Evolutionary conservation across 2,329 filamentous ascomycete genomes (phyloP), one percentile per base, ranked within the genome.

Genomic region (Cercospora sp.): DNA sequence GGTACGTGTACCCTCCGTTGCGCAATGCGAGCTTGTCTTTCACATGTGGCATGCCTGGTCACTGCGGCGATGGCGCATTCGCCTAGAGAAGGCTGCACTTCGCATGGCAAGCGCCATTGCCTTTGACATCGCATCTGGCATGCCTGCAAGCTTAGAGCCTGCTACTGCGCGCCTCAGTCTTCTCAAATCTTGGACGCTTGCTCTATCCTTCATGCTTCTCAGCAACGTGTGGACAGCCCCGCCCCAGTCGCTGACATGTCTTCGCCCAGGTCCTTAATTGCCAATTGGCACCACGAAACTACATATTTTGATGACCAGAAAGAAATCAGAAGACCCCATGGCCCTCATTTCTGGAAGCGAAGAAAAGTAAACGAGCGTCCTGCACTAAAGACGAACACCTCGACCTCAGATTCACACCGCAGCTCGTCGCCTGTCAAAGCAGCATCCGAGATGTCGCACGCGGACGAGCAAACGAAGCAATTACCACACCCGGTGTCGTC

Each of bases 1-100:
- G 74, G 76, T 78, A 76, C 73, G 76, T 78, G 66, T 60, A 31
- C 68, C 55, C 65, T 65, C 62, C 51, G 69, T 72, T 75, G 68
- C 71, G 69, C 71, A 71, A 71, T 45, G 30, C 64, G 31, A 55
- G 58, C 67, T 68, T 63, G 55, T 40, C 63, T 59, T 68, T 61
- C 66, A 65, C 58, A 26, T 65, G 62, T 57, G 55, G 59, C 60
- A 48, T 68, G 60, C 67, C 62, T 62, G 40, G 67, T 64, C 51
- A 61, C 60, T 67, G 69, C 68, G 66, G 66, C 58, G 62, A 67
- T 59, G 65, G 66, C 67, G 60, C 57, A 60, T 64, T 62, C 63
- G 66, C 68, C 65, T 67, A 45, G 60, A 57, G 58, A 65, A 63
- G 66, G 63, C 63, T 68, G 66, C 67, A 57, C 62, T 64, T 66